These are phyloP conservation scores for Oenanthe javanica DNA, from an alignment of 140 eudicot genomes.

Conservation along the genomic window DNA sequence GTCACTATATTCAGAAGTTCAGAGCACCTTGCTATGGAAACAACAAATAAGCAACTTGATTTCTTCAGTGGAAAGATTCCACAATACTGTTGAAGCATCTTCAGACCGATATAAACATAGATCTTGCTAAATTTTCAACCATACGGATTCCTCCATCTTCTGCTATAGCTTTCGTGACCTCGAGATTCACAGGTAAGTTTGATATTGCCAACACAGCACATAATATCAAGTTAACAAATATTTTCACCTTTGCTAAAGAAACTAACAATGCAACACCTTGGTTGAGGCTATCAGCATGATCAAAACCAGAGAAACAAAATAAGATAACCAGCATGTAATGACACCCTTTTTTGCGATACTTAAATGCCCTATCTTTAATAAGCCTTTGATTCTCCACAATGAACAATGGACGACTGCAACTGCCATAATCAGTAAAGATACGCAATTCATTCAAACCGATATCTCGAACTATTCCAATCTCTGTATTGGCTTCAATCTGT, in stretches of 20 bases:
- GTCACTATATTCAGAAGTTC: conserved; percentile 8
- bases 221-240: conserved; percentile 20
- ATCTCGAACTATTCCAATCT: conserved; percentile 58
- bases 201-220: conserved; percentile 65
- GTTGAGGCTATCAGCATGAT: conserved; percentile 58
- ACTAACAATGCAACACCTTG: conserved; percentile 82
- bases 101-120: conserved; percentile 76
- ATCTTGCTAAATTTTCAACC: conserved; percentile 62
- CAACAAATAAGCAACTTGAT: conserved; percentile 49
- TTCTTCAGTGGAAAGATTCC: conserved; percentile 74
- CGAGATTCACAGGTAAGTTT: conserved; percentile 71
- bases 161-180: conserved; percentile 87
- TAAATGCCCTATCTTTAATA: conserved; percentile 42
- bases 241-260: conserved; percentile 82
- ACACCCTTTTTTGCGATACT: conserved; percentile 47
- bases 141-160: conserved; percentile 63
- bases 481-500: conserved; percentile 54
- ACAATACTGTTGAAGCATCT: too few relatives aligned
- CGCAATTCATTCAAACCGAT: conserved; percentile 52
- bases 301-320: conserved; percentile 50
- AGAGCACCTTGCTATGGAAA: neutral
- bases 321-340: neutral
- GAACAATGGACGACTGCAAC: conserved; percentile 65
- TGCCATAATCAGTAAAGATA: conserved; percentile 55
- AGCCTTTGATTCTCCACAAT: conserved; percentile 59